Evolutionary conservation across 139 green algal genomes (phyloP), one percentile per base, ranked within the genome.

Genomic region (Chlamydomonas sp.): DNA sequence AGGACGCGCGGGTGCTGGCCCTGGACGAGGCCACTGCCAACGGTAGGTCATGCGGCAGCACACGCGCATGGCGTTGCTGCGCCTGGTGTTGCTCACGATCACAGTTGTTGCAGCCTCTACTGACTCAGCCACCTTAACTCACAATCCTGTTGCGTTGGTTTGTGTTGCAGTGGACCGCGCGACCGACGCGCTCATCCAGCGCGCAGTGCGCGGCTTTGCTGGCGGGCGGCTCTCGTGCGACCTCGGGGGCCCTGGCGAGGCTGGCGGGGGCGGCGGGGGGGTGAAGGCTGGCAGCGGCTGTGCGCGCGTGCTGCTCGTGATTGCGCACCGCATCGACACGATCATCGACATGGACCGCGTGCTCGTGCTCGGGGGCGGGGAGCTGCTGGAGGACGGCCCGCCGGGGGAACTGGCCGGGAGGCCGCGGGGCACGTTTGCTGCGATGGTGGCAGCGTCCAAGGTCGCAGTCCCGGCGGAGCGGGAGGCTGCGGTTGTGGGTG

Each of bases 281-380:
- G n/a, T n/a, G n/a, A n/a, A n/a, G n/a, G n/a, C n/a, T n/a, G n/a
- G n/a, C n/a, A n/a, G n/a, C n/a, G n/a, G n/a, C n/a, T n/a, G n/a
- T n/a, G 87, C 91, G 73, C 75, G 85, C 10, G 88, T 88, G 67
- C 72, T 92, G 68, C 75, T 93, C 28, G 80, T 92, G 24, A 92
- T 93, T 43, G 83, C 85, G 8, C 85, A 92, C 78, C 81, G 83
- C 35, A 81, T 93, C 1, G 85, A 96, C 76, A 96, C 90, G 1
- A 91, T 96, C 49, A 80, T 96, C 76, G 89, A 93, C 77, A 89
- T 76, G 58, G 91, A 96, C 73, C 69, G 77, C 16, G 65, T 96
- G 61, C 79, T 96, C 35, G 48, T 96, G 35, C 75, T 96, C 58
- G 72, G 72, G 2, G 69, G 73, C 3, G 90, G 90, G 4, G 6